phyloP scores from a whole-genome alignment of 108 stramenopile species.

The Nitzschia sp. region DNA sequence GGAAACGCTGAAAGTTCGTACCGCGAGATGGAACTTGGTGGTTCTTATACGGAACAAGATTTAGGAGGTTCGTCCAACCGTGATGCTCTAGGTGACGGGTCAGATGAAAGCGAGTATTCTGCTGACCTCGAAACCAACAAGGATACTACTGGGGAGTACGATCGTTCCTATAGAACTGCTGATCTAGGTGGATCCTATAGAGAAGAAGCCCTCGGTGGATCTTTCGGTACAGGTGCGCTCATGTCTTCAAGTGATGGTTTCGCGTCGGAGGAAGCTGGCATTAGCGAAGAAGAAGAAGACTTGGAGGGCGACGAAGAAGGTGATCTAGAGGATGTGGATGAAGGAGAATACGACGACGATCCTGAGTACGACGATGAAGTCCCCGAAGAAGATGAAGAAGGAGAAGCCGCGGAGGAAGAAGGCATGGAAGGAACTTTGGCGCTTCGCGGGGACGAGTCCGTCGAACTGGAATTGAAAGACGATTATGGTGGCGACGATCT shows the following conservation, averaged over 20 bases:
- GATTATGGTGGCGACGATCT: slow-evolving; percentile 14
- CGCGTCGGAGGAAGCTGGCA: not conserved
- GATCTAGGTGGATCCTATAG: slow-evolving; percentile 22
- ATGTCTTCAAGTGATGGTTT: too few relatives aligned
- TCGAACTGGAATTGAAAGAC: not conserved
- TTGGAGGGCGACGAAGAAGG: not conserved
- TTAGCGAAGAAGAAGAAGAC: not conserved
- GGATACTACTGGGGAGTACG: not conserved
- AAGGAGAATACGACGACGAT: not conserved
- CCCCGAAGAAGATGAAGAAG: slow-evolving; percentile 15
- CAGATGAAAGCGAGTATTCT: not conserved
- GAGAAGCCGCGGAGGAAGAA: not conserved
- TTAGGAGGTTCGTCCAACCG: slow-evolving; percentile 3
- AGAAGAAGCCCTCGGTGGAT: slow-evolving; percentile 6
- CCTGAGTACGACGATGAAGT: not conserved
- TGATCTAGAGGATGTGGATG: not conserved
- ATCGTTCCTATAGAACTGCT: slow-evolving; percentile 5
- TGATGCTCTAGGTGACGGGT: not conserved
- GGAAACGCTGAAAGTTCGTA: not conserved
- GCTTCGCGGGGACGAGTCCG: not conserved
- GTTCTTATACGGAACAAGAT: not conserved
- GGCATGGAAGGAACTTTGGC: slow-evolving; percentile 7
- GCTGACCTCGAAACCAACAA: not conserved
- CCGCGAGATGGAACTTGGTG: not conserved
- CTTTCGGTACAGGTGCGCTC: not conserved